Conservation (phyloP, 1,139 yeast species). For the Zygoascus sp. region DNA sequence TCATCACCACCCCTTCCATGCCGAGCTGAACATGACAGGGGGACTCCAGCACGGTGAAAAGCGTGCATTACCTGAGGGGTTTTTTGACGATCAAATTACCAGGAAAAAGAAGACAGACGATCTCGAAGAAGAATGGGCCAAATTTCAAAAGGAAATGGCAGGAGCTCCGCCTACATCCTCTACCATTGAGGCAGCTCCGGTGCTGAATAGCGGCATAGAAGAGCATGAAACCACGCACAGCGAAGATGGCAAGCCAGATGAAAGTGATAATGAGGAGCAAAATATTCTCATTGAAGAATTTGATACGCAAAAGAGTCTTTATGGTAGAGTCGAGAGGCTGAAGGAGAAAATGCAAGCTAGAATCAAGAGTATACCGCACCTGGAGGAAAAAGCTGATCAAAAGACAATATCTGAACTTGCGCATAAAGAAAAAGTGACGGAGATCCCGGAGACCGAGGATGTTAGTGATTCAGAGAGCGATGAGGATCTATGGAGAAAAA, state of each 20-base stretch:
- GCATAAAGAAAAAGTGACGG: neutral
- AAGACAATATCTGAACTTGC: neutral
- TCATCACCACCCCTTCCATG: too few species aligned
- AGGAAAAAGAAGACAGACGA: neutral
- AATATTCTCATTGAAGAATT: slow-evolving; percentile 13
- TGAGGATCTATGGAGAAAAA: slow-evolving; percentile 9
- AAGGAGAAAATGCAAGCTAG: slow-evolving; percentile 12
- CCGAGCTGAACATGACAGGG: neutral
- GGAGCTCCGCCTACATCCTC: neutral
- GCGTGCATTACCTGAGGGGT: slow-evolving; percentile 7
- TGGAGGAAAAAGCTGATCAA: neutral
- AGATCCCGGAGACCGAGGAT: neutral
- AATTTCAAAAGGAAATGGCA: slow-evolving; percentile 19
- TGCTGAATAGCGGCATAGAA: neutral
- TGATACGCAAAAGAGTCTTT: slow-evolving; percentile 14
- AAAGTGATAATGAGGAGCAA: slow-evolving; percentile 13
- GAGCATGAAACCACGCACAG: neutral
- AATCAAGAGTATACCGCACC: neutral
- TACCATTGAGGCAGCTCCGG: slow-evolving; percentile 11
- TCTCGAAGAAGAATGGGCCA: slow-evolving; percentile 22
- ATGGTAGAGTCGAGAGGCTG: slow-evolving; percentile 14
- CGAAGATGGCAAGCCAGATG: slow-evolving; percentile 6
- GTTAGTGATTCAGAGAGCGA: slow-evolving; percentile 12
- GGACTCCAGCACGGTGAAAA: neutral
- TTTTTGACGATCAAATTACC: slow-evolving; percentile 4